Base-by-base conservation (phyloP, 345 rosid genomes). In the Alliaria petiolata region DNA sequence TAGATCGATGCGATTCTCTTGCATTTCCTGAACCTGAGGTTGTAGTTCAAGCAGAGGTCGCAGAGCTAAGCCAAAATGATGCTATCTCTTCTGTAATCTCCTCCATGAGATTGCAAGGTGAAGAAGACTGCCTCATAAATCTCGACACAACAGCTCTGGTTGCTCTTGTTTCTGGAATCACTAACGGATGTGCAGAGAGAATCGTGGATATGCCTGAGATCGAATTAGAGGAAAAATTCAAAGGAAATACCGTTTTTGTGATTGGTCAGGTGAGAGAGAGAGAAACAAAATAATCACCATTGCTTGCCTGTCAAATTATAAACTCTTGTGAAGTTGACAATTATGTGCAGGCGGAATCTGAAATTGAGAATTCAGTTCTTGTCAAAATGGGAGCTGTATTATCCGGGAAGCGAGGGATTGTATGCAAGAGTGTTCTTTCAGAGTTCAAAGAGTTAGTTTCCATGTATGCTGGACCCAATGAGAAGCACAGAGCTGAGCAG, bases 101-200 rank as follows among this genome's bases (percentile, higher is more conserved):
- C 6, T 70, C 66, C 35, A 65, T 88, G 80, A 81, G 77, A 47
- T 56, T 75, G 12, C 43, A 66, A 6, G 55, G 69, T 46, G 85
- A 71, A 40, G 81, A 67, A 39, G 81, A 68, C 26, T 79, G 80
- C 45, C 40, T 83, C 60, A 26, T 89, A 58, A 93, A 93, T 76
- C 85, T 87, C 59, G 95, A 89, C 72, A 89, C 99, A 1, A 91
- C 97, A 11, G 90, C 96, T 50, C 75, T 95, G 78, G 70, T 95
- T 78, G 93, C 99, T 78, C 63, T 88, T 13, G 91, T 95, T 17
- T 95, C 96, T 5, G 97, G 92, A 57, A 89, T 95, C 71, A 84
- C 88, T 65, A 95, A 95, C 67, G 97, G 90, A 35, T 83, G 87
- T 68, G 81, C 88, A 3, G 79, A 82, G 57, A 81, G 78, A 65